phyloP scores from a whole-genome alignment of 768 basidiomycete species.

The Polyporus arcularius region DNA sequence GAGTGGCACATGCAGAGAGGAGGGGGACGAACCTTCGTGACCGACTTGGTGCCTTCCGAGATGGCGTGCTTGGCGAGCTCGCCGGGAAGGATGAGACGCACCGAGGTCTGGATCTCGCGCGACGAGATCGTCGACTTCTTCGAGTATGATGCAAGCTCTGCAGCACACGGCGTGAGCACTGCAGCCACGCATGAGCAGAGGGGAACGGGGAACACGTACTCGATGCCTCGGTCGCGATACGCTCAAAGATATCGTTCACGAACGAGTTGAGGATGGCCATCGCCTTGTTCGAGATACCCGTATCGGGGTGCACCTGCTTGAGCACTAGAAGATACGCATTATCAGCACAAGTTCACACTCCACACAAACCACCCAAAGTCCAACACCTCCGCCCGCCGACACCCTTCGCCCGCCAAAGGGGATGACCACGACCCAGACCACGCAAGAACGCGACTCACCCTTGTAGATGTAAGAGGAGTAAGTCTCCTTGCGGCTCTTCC shows the following conservation, averaged over 20 bases:
- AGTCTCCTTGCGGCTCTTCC: conserved; percentile 88
- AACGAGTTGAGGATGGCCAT: conserved; percentile 93
- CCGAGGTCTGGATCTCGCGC: conserved; percentile 96
- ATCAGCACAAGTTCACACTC: conserved; percentile 3
- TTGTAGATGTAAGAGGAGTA: conserved; percentile 97
- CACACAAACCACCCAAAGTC: not conserved
- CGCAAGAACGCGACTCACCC: conserved; percentile 45
- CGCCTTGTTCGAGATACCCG: conserved; percentile 97
- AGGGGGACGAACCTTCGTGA: conserved; percentile 51
- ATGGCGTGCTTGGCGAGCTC: conserved; percentile 99
- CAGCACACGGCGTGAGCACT: not conserved
- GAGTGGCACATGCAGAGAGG: not conserved
- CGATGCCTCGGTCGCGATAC: conserved; percentile 87
- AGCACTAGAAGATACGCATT: conserved; percentile 54
- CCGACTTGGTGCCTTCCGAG: conserved; percentile 86
- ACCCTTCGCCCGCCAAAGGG: not conserved
- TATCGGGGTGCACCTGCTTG: conserved; percentile 97
- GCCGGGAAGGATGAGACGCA: conserved; percentile 93
- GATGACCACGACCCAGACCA: not conserved
- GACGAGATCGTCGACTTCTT: conserved; percentile 99
- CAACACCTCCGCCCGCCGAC: not conserved
- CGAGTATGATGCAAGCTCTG: conserved; percentile 95
- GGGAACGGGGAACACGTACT: conserved; percentile 54
- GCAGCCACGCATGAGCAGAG: not conserved
- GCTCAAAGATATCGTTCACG: conserved; percentile 93